Evolutionary conservation across 495 filamentous ascomycete species (phyloP).

Genomic region (Aspergillus mulundensis): DNA sequence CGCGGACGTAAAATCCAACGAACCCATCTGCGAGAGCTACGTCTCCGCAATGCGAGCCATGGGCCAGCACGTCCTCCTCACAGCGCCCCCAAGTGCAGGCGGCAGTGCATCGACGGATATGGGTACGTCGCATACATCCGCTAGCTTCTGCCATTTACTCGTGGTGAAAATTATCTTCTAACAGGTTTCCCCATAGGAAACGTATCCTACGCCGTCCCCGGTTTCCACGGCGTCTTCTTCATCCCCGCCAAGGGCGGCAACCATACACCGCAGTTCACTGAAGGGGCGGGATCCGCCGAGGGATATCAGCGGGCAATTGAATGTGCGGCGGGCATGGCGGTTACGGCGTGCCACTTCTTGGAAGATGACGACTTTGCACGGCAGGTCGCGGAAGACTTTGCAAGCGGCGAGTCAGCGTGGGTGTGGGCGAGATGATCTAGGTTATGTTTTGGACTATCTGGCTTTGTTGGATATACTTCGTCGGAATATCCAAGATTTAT

Average conservation of each 20-base stretch:
- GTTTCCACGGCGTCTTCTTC: conserved; percentile 55
- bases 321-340: conserved; percentile 55
- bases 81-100: conserved; percentile 25
- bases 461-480: too few relatives aligned
- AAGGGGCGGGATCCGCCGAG: conserved; percentile 48
- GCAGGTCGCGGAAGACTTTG: conserved; percentile 28
- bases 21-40: conserved; percentile 47
- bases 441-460: neutral
- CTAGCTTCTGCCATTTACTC: neutral
- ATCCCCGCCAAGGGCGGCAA: conserved; percentile 48
- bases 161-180: neutral
- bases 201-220: conserved; percentile 52
- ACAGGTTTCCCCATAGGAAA: conserved; percentile 40
- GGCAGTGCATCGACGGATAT: conserved; percentile 37
- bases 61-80: conserved; percentile 37
- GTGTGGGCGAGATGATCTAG: neutral
- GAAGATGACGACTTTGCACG: conserved; percentile 37
- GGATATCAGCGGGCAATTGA: conserved; percentile 40
- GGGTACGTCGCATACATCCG: conserved; percentile 22
- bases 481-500: too few relatives aligned
- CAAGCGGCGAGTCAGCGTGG: neutral
- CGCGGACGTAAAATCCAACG: conserved; percentile 48
- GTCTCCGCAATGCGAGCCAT: conserved; percentile 46
- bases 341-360: conserved; percentile 46
- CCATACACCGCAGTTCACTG: conserved; percentile 52